Percentiles rank a stretch among this genome's conserved stretches.
Conservation (phyloP, 768 basidiomycete species). For the Russula foetens region DNA sequence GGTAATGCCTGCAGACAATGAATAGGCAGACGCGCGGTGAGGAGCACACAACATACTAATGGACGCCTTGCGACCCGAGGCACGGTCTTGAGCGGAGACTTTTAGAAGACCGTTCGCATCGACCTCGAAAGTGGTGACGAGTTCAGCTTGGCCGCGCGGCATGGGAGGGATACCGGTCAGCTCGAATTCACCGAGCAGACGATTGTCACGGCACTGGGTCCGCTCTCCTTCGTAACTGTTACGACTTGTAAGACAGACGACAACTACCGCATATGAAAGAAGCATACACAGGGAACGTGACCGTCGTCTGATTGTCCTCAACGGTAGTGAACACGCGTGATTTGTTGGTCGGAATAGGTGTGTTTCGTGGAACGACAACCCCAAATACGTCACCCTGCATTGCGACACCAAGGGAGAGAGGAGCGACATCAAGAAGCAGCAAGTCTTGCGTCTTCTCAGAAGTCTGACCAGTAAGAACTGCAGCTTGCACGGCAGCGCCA, state of each 20-base stretch:
- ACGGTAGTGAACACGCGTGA: constrained; percentile 98
- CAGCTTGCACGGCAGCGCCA: constrained; percentile 99
- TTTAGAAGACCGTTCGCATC: constrained; percentile 99
- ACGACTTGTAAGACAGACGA: constrained; percentile 11
- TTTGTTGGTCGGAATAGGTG: constrained; percentile 99
- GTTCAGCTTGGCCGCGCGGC: constrained; percentile 98
- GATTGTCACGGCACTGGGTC: constrained; percentile 98
- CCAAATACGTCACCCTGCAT: constrained; percentile 99
- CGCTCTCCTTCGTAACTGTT: constrained; percentile 95
- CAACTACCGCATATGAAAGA: neutral
- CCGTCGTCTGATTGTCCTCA: constrained; percentile 99
- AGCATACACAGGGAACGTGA: constrained; percentile 95
- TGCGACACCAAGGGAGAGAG: constrained; percentile 97
- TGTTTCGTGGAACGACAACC: constrained; percentile 98
- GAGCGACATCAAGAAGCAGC: constrained; percentile 96
- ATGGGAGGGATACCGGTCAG: constrained; percentile 98
- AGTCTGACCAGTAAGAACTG: constrained; percentile 96
- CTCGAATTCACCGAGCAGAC: constrained; percentile 98
- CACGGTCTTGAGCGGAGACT: constrained; percentile 97
- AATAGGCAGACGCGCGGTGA: constrained; percentile 5
- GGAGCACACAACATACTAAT: constrained; percentile 62
- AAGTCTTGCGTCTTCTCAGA: constrained; percentile 99
- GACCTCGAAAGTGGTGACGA: constrained; percentile 98
- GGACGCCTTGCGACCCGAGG: constrained; percentile 97
- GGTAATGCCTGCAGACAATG: constrained; percentile 62